Conservation (phyloP, 768 basidiomycete genomes). For the Neoboletus brunneissimus region DNA sequence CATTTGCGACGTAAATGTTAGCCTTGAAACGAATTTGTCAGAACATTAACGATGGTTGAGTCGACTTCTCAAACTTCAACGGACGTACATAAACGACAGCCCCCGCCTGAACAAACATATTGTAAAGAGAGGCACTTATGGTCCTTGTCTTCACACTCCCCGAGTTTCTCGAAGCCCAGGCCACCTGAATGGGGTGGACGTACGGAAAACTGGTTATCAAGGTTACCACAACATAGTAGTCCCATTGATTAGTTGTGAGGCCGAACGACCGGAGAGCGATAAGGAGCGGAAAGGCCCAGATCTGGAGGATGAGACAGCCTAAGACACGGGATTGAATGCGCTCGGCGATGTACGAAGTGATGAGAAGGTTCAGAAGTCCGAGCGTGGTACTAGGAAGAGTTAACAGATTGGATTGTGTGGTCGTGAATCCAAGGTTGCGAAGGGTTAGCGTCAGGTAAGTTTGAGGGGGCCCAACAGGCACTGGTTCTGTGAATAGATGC, state of each 20-base stretch:
- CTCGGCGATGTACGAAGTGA: constrained; percentile 51
- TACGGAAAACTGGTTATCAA: constrained; percentile 55
- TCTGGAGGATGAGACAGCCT: constrained; percentile 49
- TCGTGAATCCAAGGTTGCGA: constrained; percentile 59
- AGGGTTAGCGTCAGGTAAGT: constrained; percentile 66
- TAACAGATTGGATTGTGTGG: constrained; percentile 60
- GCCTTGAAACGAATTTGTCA: constrained; percentile 29
- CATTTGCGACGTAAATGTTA: constrained; percentile 54
- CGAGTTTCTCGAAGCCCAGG: constrained; percentile 60
- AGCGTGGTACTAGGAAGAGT: constrained; percentile 56
- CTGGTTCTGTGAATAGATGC: constrained; percentile 23
- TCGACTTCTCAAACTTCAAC: too few species aligned
- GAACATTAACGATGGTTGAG: constrained; percentile 2
- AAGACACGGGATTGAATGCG: constrained; percentile 53
- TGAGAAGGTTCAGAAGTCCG: constrained; percentile 46
- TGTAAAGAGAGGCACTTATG: constrained; percentile 9
- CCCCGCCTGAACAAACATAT: too few species aligned
- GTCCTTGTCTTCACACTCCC: constrained; percentile 56
- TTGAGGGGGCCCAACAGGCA: constrained; percentile 58
- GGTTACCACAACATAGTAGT: constrained; percentile 51
- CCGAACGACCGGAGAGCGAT: constrained; percentile 54
- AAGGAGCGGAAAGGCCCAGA: constrained; percentile 64
- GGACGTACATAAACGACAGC: too few species aligned
- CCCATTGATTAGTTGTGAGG: constrained; percentile 50
- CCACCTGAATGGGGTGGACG: constrained; percentile 42